Evolutionary conservation across 768 basidiomycete genomes (phyloP).

Genomic region (Rhodotorula diobovata): DNA sequence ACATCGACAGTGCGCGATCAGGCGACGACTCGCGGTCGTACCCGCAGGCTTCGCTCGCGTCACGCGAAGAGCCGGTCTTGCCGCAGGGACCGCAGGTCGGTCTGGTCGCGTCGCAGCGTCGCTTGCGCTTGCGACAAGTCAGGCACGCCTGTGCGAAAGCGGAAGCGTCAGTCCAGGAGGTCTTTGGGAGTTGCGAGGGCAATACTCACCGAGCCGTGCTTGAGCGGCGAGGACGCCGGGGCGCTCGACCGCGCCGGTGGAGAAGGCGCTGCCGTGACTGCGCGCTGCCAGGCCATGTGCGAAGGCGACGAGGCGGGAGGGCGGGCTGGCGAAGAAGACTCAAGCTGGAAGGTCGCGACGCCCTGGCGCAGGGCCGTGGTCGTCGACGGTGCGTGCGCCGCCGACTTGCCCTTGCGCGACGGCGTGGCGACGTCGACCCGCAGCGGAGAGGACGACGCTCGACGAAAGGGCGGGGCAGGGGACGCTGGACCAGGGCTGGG

Average conservation of each 20-base stretch:
- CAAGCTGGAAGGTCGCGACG: not conserved
- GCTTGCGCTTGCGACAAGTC: not conserved
- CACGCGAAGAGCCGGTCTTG: not conserved
- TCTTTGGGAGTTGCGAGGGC: not conserved
- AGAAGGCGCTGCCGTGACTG: not conserved
- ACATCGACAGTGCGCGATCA: not conserved
- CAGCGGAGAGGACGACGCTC: not conserved
- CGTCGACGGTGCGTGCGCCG: not conserved
- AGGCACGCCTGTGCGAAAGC: not conserved
- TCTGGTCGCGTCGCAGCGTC: not conserved
- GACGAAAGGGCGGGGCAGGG: not conserved
- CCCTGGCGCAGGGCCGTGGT: not conserved
- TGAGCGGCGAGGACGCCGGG: not conserved
- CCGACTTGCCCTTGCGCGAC: not conserved
- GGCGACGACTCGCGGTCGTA: too few species aligned
- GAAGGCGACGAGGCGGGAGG: not conserved
- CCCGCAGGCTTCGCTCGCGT: not conserved
- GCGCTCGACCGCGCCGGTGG: too few species aligned
- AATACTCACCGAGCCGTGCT: not conserved
- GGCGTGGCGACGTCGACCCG: not conserved
- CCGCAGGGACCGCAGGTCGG: not conserved
- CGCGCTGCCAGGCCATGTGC: not conserved
- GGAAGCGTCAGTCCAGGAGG: too few species aligned
- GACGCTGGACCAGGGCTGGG: not conserved
- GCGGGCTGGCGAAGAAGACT: not conserved